phyloP scores from a whole-genome alignment of 371 early-diverging fungal genomes.

The Syncephalastrum contaminatum region DNA sequence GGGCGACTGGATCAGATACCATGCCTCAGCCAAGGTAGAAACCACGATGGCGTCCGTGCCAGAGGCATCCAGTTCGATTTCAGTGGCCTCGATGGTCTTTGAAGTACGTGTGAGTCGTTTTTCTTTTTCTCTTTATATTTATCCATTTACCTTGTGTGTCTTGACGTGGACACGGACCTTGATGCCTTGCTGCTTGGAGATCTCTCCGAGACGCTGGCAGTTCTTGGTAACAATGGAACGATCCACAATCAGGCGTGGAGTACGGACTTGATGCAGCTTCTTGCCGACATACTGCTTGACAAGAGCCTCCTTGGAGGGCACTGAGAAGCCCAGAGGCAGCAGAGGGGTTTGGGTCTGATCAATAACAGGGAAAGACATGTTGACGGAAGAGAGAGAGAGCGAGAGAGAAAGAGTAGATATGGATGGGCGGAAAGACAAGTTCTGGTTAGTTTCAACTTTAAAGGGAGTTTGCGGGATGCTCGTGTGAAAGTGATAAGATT shows the following conservation, averaged over 20 bases:
- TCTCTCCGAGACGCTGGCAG: slow-evolving; percentile 23
- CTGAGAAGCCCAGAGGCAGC: slow-evolving; percentile 11
- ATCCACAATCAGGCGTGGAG: slow-evolving; percentile 40
- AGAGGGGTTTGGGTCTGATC: slow-evolving; percentile 24
- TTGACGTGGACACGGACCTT: slow-evolving; percentile 45
- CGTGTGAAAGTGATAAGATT: slow-evolving; percentile 1
- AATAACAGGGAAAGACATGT: slow-evolving; percentile 11
- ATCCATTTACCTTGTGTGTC: slow-evolving; percentile 41
- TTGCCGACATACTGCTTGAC: slow-evolving; percentile 31
- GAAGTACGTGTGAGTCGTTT: not conserved
- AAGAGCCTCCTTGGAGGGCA: slow-evolving; percentile 20
- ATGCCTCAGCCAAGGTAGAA: slow-evolving; percentile 45
- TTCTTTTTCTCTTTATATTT: not conserved
- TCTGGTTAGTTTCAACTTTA: too few relatives aligned
- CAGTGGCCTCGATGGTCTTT: slow-evolving; percentile 40
- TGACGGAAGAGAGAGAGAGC: not conserved
- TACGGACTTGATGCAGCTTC: slow-evolving; percentile 30
- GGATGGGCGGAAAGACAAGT: not conserved
- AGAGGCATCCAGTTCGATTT: slow-evolving; percentile 32
- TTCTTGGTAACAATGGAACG: slow-evolving; percentile 30
- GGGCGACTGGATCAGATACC: slow-evolving; percentile 27
- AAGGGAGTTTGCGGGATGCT: not conserved
- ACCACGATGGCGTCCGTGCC: slow-evolving; percentile 42
- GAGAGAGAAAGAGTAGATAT: slow-evolving; percentile 4
- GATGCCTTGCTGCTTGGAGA: slow-evolving; percentile 18